Conservation (phyloP, 768 basidiomycete species). For the Hygrocybe punicea region DNA sequence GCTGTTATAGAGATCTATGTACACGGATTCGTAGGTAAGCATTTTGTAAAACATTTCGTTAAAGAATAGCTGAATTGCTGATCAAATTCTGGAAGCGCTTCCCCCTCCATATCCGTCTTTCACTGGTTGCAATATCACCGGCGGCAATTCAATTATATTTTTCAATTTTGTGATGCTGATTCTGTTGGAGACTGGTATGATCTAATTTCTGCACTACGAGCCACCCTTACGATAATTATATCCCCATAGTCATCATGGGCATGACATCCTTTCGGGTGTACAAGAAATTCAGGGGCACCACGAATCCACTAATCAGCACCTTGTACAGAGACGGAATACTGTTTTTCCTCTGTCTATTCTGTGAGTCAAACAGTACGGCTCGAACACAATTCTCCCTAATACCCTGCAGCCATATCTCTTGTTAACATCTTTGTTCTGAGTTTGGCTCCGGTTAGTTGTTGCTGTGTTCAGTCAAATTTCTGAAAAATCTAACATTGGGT, state of each 20-base stretch:
- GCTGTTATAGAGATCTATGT: background rate
- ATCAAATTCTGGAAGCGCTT: background rate
- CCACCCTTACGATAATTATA: background rate
- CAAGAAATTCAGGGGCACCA: slow-evolving; percentile 4
- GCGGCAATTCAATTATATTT: background rate
- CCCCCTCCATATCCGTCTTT: background rate
- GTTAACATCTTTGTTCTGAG: slow-evolving; percentile 5
- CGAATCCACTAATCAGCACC: background rate
- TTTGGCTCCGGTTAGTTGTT: slow-evolving; percentile 6
- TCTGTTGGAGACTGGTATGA: background rate
- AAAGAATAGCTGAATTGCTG: background rate
- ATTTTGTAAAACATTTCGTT: background rate
- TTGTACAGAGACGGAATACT: slow-evolving; percentile 11
- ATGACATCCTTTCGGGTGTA: slow-evolving; percentile 3
- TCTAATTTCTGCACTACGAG: background rate
- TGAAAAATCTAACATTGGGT: background rate
- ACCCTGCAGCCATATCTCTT: slow-evolving; percentile 6
- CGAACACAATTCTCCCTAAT: background rate
- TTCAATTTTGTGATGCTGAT: background rate
- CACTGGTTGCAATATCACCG: background rate
- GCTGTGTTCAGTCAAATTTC: background rate
- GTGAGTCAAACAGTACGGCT: slow-evolving; percentile 2
- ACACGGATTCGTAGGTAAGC: background rate
- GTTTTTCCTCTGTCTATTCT: slow-evolving; percentile 8
- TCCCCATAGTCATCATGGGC: slow-evolving; percentile 4